Conservation (phyloP, 208 protist genomes). For the Trypanosoma cruzi region DNA sequence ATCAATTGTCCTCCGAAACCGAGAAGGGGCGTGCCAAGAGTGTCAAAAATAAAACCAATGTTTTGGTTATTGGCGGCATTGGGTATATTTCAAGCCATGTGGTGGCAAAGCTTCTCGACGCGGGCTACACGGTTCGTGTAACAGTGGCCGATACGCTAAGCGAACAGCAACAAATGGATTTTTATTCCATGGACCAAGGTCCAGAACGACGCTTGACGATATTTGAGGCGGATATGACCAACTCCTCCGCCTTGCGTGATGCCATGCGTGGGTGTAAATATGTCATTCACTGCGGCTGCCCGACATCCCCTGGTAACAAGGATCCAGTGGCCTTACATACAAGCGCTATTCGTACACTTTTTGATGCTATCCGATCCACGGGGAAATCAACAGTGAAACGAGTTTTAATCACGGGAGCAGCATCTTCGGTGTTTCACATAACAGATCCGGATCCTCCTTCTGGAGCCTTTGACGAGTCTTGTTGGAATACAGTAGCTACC, state of each 20-base stretch:
- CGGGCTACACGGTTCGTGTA: constrained; percentile 86
- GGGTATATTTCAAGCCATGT: constrained; percentile 87
- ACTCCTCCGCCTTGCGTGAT: constrained; percentile 71
- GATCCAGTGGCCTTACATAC: constrained; percentile 66
- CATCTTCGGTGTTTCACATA: constrained; percentile 79
- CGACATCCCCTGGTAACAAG: constrained; percentile 34
- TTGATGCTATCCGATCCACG: constrained; percentile 79
- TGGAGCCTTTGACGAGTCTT: constrained; percentile 77
- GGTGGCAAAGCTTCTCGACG: constrained; percentile 82
- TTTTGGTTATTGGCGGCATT: constrained; percentile 88
- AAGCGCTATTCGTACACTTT: constrained; percentile 81
- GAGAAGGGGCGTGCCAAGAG: constrained; percentile 73
- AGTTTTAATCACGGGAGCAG: constrained; percentile 81
- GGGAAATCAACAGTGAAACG: constrained; percentile 86
- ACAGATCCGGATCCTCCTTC: constrained; percentile 62
- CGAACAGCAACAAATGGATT: constrained; percentile 67
- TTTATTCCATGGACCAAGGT: constrained; percentile 68
- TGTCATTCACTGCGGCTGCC: constrained; percentile 89
- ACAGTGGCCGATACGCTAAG: constrained; percentile 55
- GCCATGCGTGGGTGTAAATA: constrained; percentile 83
- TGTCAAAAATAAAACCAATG: constrained; percentile 79
- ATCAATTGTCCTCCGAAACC: constrained; percentile 76
- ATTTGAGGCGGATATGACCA: constrained; percentile 74
- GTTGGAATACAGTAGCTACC: constrained; percentile 79
- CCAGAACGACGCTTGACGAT: constrained; percentile 67